phyloP scores from a whole-genome alignment of 345 rosid genomes.

The Lepidium africanum region DNA sequence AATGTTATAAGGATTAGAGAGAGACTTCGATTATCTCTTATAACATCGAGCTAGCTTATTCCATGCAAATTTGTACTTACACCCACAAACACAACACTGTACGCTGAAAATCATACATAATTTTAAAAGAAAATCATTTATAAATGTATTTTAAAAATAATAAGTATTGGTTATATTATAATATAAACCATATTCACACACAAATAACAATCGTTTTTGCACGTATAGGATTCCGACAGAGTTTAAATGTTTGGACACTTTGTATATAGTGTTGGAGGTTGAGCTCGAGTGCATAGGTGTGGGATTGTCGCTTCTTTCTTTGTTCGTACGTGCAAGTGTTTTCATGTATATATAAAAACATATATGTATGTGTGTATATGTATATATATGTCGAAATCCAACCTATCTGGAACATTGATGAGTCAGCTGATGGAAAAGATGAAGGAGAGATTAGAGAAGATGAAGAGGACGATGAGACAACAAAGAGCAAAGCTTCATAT shows the following conservation, averaged over 20 bases:
- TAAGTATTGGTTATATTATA: too few species aligned
- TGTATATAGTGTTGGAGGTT: constrained; percentile 19
- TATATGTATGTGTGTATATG: constrained; percentile 3
- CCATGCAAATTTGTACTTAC: constrained; percentile 1
- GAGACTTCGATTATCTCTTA: background rate
- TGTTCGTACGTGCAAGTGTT: constrained; percentile 17
- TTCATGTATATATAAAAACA: constrained; percentile 5
- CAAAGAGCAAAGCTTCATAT: constrained; percentile 55
- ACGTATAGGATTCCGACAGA: constrained; percentile 22
- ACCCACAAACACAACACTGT: constrained; percentile 19
- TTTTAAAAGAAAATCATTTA: too few species aligned
- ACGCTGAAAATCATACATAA: background rate
- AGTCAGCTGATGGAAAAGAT: constrained; percentile 21
- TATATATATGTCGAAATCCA: background rate
- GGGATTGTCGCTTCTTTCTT: constrained; percentile 14
- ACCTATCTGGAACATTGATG: constrained; percentile 14
- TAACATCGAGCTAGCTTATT: background rate
- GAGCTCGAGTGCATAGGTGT: constrained; percentile 9
- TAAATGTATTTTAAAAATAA: too few species aligned
- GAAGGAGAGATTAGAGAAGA: constrained; percentile 43
- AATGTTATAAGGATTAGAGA: too few species aligned
- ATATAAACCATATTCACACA: background rate
- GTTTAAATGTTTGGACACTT: constrained; percentile 19
- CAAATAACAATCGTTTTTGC: background rate
- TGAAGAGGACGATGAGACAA: constrained; percentile 59